Evolutionary conservation across 306 rosid species (phyloP).

Genomic region (Pterocarpus macrocarpus): DNA sequence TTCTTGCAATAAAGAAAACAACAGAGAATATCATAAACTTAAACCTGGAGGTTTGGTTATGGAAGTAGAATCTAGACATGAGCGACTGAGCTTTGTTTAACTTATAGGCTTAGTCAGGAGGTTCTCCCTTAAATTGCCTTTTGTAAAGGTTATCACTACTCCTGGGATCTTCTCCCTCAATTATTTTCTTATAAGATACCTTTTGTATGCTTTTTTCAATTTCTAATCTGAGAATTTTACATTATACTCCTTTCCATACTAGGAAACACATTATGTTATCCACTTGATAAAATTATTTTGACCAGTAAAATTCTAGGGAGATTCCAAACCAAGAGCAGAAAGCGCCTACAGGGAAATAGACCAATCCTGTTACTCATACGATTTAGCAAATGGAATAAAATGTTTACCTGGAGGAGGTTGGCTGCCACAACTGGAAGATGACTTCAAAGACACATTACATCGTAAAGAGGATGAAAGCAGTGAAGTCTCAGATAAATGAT

Average conservation of each 20-base stretch:
- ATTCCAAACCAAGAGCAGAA: slow-evolving; percentile 21
- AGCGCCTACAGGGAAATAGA: slow-evolving; percentile 20
- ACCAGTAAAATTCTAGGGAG: not conserved
- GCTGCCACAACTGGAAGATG: slow-evolving; percentile 51
- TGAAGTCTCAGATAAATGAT: slow-evolving; percentile 40
- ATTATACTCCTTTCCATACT: not conserved
- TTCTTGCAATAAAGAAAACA: slow-evolving; percentile 8
- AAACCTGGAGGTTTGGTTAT: no score
- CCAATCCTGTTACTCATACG: slow-evolving; percentile 20
- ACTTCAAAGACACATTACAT: slow-evolving; percentile 48
- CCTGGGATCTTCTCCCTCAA: no score
- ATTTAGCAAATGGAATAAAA: slow-evolving; percentile 34
- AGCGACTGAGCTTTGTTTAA: no score
- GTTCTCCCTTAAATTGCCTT: no score
- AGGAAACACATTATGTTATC: not conserved
- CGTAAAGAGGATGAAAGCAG: slow-evolving; percentile 35
- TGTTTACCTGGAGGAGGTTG: slow-evolving; percentile 51
- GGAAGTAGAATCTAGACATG: no score
- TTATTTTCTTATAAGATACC: no score
- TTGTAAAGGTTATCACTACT: no score
- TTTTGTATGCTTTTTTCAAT: not conserved
- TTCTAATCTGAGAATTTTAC: slow-evolving; percentile 11
- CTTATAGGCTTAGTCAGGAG: no score
- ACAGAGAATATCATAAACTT: not conserved
- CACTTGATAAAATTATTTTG: slow-evolving; percentile 8